Evolutionary conservation across 768 basidiomycete species (phyloP).

Genomic region (Boletus speciosus): DNA sequence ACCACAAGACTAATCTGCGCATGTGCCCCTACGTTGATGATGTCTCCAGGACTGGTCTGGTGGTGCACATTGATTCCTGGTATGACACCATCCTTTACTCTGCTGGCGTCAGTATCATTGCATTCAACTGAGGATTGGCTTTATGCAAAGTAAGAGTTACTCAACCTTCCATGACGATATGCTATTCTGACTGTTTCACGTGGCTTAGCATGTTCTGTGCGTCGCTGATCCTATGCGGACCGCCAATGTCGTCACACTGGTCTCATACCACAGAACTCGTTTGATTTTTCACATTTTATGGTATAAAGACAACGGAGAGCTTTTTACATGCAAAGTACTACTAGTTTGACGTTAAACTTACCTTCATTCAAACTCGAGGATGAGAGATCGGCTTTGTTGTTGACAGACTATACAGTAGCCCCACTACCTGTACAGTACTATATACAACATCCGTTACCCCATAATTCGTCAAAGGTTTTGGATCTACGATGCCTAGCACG

Average conservation of each 20-base stretch:
- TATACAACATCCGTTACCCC: background rate
- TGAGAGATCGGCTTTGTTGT: no score
- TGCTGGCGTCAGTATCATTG: background rate
- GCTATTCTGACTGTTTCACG: background rate
- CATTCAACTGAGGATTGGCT: background rate
- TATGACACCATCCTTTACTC: background rate
- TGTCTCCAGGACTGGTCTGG: conserved; percentile 1
- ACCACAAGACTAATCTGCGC: conserved; percentile 7
- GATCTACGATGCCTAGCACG: background rate
- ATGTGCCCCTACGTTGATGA: conserved; percentile 9
- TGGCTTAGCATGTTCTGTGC: background rate
- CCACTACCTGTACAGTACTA: background rate
- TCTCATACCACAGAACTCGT: background rate
- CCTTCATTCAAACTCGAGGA: no score
- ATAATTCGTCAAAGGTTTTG: no score
- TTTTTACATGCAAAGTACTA: no score
- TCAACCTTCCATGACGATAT: background rate
- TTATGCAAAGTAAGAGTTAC: background rate
- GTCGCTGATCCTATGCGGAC: background rate
- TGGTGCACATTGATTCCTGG: conserved; percentile 14
- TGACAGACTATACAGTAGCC: background rate
- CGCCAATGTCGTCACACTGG: background rate
- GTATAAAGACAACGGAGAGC: no score
- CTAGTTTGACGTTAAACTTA: background rate
- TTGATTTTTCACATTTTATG: background rate